phyloP scores from a whole-genome alignment of 139 green algal species.

The Tetradesmus obliquus region DNA sequence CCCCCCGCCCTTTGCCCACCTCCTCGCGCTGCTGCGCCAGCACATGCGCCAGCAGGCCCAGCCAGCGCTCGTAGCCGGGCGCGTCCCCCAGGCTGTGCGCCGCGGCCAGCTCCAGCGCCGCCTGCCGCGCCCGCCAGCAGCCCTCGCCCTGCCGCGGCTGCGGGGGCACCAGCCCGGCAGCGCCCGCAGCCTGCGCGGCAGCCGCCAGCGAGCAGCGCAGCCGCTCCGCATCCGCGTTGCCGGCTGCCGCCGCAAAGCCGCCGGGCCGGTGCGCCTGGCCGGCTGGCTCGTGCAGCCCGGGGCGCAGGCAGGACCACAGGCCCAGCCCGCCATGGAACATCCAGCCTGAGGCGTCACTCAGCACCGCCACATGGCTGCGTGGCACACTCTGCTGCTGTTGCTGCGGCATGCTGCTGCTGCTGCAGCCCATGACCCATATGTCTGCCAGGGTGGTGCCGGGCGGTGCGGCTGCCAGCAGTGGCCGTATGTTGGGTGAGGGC shows the following conservation, averaged over 20 bases:
- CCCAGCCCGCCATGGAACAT: constrained; percentile 10
- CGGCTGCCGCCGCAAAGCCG: not conserved
- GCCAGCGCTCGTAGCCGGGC: constrained; percentile 11
- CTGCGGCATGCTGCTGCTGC: not conserved
- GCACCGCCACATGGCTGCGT: not conserved
- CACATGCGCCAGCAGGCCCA: not conserved
- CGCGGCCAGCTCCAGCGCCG: not conserved
- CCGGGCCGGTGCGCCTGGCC: not conserved
- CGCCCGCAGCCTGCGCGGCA: not conserved
- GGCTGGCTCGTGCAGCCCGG: not conserved
- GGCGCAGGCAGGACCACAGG: constrained; percentile 8
- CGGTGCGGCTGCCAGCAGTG: not conserved
- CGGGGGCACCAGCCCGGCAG: not conserved
- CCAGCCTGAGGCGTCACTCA: constrained; percentile 29
- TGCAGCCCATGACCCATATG: constrained; percentile 7
- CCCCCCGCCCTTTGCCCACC: not conserved
- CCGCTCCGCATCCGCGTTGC: not conserved
- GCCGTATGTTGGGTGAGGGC: not conserved
- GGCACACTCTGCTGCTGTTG: not conserved
- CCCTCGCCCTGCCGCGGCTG: not conserved
- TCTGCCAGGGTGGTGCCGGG: constrained; percentile 24
- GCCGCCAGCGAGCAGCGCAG: not conserved
- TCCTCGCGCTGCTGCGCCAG: constrained; percentile 3
- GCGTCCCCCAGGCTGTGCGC: constrained; percentile 4
- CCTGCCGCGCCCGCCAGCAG: not conserved